Conservation (phyloP, 2,329 filamentous ascomycete species). For the Sporothrix mexicana region DNA sequence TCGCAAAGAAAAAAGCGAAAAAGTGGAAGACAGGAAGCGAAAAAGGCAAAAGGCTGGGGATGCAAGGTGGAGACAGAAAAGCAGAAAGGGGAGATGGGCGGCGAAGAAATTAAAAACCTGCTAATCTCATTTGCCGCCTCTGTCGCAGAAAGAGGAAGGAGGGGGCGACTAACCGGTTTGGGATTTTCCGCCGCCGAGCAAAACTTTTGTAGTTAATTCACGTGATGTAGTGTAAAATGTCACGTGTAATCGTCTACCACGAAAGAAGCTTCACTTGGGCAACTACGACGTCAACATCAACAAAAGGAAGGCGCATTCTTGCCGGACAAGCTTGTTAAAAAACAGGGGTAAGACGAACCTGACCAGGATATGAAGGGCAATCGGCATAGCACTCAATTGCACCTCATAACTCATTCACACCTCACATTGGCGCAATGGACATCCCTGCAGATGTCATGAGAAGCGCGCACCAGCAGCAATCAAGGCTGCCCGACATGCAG, state of each 20-base stretch:
- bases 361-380: background rate
- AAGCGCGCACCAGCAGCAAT: background rate
- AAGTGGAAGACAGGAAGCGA: too few species aligned
- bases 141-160: conserved; percentile 6
- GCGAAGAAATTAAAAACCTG: conserved; percentile 17
- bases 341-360: background rate
- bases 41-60: conserved; percentile 4
- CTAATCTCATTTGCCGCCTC: conserved; percentile 31
- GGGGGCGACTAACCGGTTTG: conserved; percentile 2
- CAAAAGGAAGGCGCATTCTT: background rate
- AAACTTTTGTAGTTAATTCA: background rate
- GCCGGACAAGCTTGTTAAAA: background rate
- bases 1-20: background rate
- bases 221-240: background rate
- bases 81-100: conserved; percentile 6
- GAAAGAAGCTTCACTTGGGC: background rate
- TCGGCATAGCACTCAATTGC: background rate
- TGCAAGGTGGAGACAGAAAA: too few species aligned
- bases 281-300: background rate
- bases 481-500: conserved; percentile 5
- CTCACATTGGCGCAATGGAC: background rate
- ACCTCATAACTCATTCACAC: background rate
- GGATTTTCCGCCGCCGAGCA: conserved; percentile 20
- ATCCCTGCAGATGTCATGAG: background rate
- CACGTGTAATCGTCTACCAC: background rate